Base-by-base conservation (phyloP, 345 rosid genomes). In the Camelina laxa region DNA sequence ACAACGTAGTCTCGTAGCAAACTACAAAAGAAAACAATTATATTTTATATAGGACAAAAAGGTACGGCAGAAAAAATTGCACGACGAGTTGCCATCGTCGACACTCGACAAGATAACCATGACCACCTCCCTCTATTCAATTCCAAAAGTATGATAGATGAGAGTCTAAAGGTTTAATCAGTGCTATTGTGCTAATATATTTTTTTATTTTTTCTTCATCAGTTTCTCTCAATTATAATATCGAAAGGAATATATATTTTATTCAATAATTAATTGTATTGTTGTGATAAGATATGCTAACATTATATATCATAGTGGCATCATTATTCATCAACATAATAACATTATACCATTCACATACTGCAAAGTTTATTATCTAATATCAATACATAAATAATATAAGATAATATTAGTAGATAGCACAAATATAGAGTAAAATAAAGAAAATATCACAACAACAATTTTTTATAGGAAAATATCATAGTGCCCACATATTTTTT, bases 61-160 rank as follows among this genome's bases (percentile, higher is more conserved):
- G 61, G 69, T 61, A 61, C 69, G 38, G 76, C 69, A 53, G 44
- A 53, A 61, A 72, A 61, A 21, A 31, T 6, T 62, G 51, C 22
- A 51, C 44, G 12, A 72, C 6, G 31, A 38, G 59, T 51, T 36
- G 60, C 68, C 11, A 38, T 38, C 41, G 50, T 72, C 42, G 67
- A 27, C 30, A 27, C 30, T 70, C 75, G 67, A 71, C 50, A 61
- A 62, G 69, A 62, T 72, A 51, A 53, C 53, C 42, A 39, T 41
- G 33, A 72, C 22, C 54, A 72, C 69, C 75, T 24, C 60, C 42
- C 61, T 60, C 7, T 70, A 27, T 45, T 45, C 50, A 45, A 45
- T n/a, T 45, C 20, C 50, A n/a, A 45, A 45, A 45, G 50, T 45
- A 45, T n/a, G 30, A 27, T 27, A 6, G 19, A 45, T 45, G 6